Base-by-base conservation (phyloP, 2,329 filamentous ascomycete genomes). In the Blastomyces gilchristii region DNA sequence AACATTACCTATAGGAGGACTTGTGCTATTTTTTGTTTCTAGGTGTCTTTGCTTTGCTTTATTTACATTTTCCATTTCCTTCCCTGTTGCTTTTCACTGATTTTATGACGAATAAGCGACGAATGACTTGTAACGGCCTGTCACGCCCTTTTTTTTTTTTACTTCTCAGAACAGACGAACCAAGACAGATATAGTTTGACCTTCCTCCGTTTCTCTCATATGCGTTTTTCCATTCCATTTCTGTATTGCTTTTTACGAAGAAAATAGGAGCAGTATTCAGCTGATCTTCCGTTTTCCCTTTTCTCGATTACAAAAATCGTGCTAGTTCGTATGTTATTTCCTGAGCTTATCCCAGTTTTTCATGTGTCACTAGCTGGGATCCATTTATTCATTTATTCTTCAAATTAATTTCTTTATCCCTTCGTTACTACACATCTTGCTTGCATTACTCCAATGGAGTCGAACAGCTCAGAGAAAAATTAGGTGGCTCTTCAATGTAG, bases 51-150 rank as follows among this genome's bases (percentile, higher is more conserved):
- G 60, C 11, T n/a, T 34, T 61, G 60, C 52, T 60, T 28, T 60
- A 53, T 63, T 57, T 56, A 16, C 43, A 22, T 56, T 59, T 16
- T 31, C 25, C 41, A 2, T 64, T 45, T 39, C 22, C 28, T 45
- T 22, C 60, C 39, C 22, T 28, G 18, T 16, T 54, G 16, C 16
- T 53, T 39, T 60, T 25, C 22, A n/a, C 9, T n/a, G 8, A 31
- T 28, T 4, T 34, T 34, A 59, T 49, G 58, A 59, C 8, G 43
- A 59, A 59, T 59, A 43, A 59, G 37, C 34, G 43, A 59, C 16
- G 58, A 59, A 59, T 59, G 58, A 59, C 43, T 50, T 58, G 31
- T 59, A 49, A 59, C 43, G 58, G 18, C 58, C 58, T 34, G 58
- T 28, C 54, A 49, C 28, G 14, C 52, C 52, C 39, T 52, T 22